Percentiles rank a stretch among this genome's conserved stretches.
Conservation (phyloP, 2,329 filamentous ascomycete genomes). For the Penicillium crustosum region DNA sequence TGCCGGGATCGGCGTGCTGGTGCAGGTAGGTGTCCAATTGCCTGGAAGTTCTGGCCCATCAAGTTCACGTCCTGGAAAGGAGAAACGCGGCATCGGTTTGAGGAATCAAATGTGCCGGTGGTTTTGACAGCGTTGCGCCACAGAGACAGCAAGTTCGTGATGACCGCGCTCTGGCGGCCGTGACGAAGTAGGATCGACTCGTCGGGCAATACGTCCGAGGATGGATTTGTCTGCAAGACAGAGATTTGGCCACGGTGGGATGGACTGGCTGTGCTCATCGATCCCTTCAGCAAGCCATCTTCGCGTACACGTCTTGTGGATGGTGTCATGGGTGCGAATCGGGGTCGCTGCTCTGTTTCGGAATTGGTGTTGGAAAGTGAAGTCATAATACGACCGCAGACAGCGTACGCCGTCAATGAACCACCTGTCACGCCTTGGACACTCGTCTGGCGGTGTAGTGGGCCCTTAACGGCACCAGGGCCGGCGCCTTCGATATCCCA, state of each 20-base stretch:
- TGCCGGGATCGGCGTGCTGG: constrained; percentile 25
- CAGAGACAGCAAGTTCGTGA: constrained; percentile 46
- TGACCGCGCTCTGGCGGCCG: constrained; percentile 41
- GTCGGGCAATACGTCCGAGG: constrained; percentile 39
- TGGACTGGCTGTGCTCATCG: constrained; percentile 27
- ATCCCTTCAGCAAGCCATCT: constrained; percentile 46
- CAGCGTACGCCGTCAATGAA: constrained; percentile 43
- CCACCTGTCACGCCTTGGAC: constrained; percentile 43
- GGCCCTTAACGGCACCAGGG: constrained; percentile 41
- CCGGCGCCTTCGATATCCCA: constrained; percentile 51
- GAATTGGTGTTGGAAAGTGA: constrained; percentile 29
- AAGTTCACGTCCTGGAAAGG: constrained; percentile 41
- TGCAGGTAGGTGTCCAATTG: constrained; percentile 39
- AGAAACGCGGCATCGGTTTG: constrained; percentile 40
- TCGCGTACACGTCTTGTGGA: constrained; percentile 49
- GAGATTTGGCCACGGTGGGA: constrained; percentile 44
- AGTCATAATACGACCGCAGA: constrained; percentile 42
- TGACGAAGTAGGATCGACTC: constrained; percentile 48
- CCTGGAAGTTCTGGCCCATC: constrained; percentile 43
- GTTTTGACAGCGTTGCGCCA: constrained; percentile 44
- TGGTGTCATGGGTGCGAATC: constrained; percentile 50
- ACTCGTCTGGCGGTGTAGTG: constrained; percentile 39
- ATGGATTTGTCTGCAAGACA: constrained; percentile 40
- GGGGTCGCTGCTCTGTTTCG: constrained; percentile 34
- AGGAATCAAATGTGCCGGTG: constrained; percentile 42